Percentiles rank a stretch among this genome's conserved stretches.
These are phyloP conservation scores for Margaritispora aquatica DNA, from an alignment of 495 filamentous ascomycete species.

Conservation along the genomic window DNA sequence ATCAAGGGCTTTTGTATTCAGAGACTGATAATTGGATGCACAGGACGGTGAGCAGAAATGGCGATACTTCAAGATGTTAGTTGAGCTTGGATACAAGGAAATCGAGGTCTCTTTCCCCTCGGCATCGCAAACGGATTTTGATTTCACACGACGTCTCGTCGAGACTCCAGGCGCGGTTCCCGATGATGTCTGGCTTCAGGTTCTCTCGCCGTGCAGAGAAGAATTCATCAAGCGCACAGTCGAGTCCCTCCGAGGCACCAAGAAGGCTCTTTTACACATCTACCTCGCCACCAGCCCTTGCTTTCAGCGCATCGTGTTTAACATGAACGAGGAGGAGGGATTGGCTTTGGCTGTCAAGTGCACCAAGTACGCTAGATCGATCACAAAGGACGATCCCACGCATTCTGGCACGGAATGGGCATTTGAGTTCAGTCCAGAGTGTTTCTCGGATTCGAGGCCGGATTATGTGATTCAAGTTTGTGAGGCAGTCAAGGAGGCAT, in stretches of 20 bases:
- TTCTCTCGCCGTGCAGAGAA: constrained; percentile 87
- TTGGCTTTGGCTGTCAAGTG: constrained; percentile 80
- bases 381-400: constrained; percentile 91
- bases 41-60: constrained; percentile 93
- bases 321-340: constrained; percentile 75
- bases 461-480: constrained; percentile 83
- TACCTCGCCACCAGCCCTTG: constrained; percentile 94
- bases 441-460: constrained; percentile 84
- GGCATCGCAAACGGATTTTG: constrained; percentile 89
- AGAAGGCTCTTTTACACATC: constrained; percentile 95
- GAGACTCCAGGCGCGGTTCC: constrained; percentile 82
- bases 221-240: constrained; percentile 90
- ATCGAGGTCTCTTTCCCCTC: constrained; percentile 97
- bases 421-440: constrained; percentile 95
- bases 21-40: neutral
- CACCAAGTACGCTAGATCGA: constrained; percentile 76
- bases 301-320: constrained; percentile 86
- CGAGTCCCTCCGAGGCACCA: constrained; percentile 79
- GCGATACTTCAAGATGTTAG: constrained; percentile 90
- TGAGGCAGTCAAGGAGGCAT: constrained; percentile 92
- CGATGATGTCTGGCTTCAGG: constrained; percentile 93
- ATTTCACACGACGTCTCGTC: constrained; percentile 85
- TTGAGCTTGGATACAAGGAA: constrained; percentile 93
- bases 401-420: constrained; percentile 77
- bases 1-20: neutral